These are phyloP conservation scores for Clavulina sp. DNA, from an alignment of 768 basidiomycete species.

Conservation along the genomic window DNA sequence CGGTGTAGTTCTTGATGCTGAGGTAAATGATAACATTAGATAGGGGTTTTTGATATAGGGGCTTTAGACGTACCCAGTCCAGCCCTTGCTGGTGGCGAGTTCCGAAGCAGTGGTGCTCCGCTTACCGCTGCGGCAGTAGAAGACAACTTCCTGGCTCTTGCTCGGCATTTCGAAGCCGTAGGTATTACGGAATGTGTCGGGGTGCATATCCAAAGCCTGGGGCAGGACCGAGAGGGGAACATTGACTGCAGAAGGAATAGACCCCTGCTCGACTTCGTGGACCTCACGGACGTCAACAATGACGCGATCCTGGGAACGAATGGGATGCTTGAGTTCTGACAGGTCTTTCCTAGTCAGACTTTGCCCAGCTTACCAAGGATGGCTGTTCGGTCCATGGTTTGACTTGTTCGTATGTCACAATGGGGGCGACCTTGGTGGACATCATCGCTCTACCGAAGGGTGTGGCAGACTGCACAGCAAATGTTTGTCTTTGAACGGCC, in stretches of 20 bases:
- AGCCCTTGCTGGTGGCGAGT: conserved; percentile 66
- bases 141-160: conserved; percentile 56
- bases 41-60: background rate
- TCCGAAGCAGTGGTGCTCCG: conserved; percentile 70
- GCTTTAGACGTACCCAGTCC: conserved; percentile 40
- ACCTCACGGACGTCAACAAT: conserved; percentile 87
- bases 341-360: background rate
- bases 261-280: conserved; percentile 77
- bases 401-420: conserved; percentile 62
- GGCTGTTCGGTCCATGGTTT: conserved; percentile 68
- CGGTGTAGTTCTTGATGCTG: conserved; percentile 53
- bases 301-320: conserved; percentile 36
- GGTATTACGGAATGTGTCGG: conserved; percentile 39
- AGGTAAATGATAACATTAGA: background rate
- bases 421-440: conserved; percentile 58
- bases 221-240: conserved; percentile 68
- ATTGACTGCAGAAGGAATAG: conserved; percentile 84
- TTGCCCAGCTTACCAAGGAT: conserved; percentile 24
- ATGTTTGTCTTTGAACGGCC: too few species aligned
- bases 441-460: too few species aligned
- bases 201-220: conserved; percentile 39
- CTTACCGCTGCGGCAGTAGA: conserved; percentile 83
- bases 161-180: conserved; percentile 62
- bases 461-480: too few species aligned
- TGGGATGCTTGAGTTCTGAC: background rate